phyloP scores from a whole-genome alignment of 1,139 yeast species.

The Protomyces arabidopsidicola region DNA sequence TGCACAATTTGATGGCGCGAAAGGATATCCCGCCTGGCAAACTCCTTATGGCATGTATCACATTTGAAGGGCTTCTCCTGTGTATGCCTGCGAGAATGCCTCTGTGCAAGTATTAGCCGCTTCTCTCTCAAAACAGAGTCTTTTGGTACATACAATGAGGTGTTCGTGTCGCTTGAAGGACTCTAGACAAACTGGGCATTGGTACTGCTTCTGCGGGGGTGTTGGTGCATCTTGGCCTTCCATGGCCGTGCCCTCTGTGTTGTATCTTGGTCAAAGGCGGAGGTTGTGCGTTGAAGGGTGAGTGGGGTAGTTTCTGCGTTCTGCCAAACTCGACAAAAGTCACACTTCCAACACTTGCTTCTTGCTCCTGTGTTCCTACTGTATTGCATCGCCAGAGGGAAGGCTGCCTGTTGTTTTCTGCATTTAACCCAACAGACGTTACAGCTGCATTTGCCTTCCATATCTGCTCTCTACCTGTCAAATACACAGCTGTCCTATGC shows the following conservation, averaged over 20 bases:
- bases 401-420: too few relatives aligned
- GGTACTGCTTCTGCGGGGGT: slow-evolving; percentile 10
- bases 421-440: too few relatives aligned
- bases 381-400: too few relatives aligned
- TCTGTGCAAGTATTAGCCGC: not conserved
- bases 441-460: too few relatives aligned
- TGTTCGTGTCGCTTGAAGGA: slow-evolving; percentile 26
- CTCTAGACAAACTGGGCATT: slow-evolving; percentile 18
- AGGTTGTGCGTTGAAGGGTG: too few relatives aligned
- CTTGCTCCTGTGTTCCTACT: too few relatives aligned
- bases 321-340: too few relatives aligned
- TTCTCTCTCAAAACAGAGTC: not conserved
- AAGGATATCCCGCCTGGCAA: slow-evolving; percentile 23
- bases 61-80: slow-evolving; percentile 26
- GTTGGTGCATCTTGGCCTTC: not conserved
- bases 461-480: too few relatives aligned
- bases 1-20: slow-evolving; percentile 20
- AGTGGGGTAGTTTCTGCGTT: too few relatives aligned
- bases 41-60: slow-evolving; percentile 21
- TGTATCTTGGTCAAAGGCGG: too few relatives aligned
- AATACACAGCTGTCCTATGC: not conserved
- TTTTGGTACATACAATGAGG: slow-evolving; percentile 9
- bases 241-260: not conserved
- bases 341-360: too few relatives aligned
- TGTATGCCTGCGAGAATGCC: slow-evolving; percentile 20